Percentiles rank a stretch among this genome's conserved stretches.
phyloP scores from a whole-genome alignment of 306 rosid species.

The Prunus fruticosa region DNA sequence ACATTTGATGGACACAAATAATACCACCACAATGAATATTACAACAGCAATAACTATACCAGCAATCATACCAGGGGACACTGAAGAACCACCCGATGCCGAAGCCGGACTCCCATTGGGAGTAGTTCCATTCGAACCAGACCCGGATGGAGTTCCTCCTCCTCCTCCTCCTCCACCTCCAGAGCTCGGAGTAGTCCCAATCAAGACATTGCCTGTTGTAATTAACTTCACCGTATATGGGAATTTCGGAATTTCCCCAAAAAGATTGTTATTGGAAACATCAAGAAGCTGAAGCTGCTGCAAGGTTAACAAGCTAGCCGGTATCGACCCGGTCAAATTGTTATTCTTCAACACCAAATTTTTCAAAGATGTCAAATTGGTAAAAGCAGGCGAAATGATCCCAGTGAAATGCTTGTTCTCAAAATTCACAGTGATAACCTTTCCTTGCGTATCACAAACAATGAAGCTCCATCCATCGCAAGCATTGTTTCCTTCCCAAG shows the following conservation, averaged over 20 bases:
- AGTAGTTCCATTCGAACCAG: conserved; percentile 28
- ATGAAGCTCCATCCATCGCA: conserved; percentile 43
- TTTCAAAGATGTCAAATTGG: conserved; percentile 49
- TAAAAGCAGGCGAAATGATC: conserved; percentile 64
- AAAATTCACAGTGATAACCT: conserved; percentile 42
- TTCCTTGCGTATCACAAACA: conserved; percentile 38
- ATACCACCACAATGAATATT: conserved; percentile 46
- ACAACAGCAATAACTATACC: conserved; percentile 57
- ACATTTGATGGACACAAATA: conserved; percentile 64
- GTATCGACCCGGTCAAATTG: conserved; percentile 56
- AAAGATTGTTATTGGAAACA: conserved; percentile 57
- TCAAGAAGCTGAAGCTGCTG: conserved; percentile 48
- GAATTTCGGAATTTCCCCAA: conserved; percentile 59
- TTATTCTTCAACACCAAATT: conserved; percentile 43
- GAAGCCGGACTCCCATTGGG: conserved; percentile 31
- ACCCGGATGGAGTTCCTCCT: conserved; percentile 20
- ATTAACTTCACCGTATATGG: conserved; percentile 37
- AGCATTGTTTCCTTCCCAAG: conserved; percentile 51
- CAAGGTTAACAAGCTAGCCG: conserved; percentile 39
- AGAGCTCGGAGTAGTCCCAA: conserved; percentile 45
- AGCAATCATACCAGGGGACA: conserved; percentile 55
- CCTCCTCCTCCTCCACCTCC: conserved; percentile 23
- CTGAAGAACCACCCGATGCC: conserved; percentile 10
- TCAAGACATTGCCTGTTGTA: conserved; percentile 43
- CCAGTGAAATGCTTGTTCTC: conserved; percentile 42